Base-by-base conservation (phyloP, 176 grass and related monocot genomes). In the Neostapfia colusana region DNA sequence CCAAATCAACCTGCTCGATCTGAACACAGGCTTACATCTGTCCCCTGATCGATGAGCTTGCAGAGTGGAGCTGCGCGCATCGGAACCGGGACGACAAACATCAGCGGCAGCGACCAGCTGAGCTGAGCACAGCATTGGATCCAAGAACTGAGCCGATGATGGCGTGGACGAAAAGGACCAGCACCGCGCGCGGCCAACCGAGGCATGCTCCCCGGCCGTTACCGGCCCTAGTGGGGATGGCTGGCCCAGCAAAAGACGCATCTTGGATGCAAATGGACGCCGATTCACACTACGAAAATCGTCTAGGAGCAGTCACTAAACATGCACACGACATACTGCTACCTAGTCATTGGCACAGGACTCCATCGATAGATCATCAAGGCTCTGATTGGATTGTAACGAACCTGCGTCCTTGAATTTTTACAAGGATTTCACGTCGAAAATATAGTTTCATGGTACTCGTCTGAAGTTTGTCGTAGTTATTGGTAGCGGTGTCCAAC, bases 151-250 rank as follows among this genome's bases (percentile, higher is more conserved):
- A 2, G 26, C 65, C 28, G 62, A 38, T 51, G 79, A 77, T 39
- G 66, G 65, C 45, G 38, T 1, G 43, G 74, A 35, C 20, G 75
- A 83, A 88, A 84, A 75, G 27, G 86, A 88, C 86, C 67, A n/a
- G 11, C 81, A 73, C 75, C 40, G 36, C 18, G 36, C 18, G 63
- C 15, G 21, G 65, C 65, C 79, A 82, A 87, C 80, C 53, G 25
- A 28, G 69, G 31, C 62, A 65, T 88, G 79, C 58, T 40, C 75
- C 63, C 75, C n/a, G n/a, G n/a, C n/a, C 63, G 10, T 84, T 60
- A 62, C 63, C 28, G n/a, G 9, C 58, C 65, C 48, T 82, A 60
- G 67, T 83, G 76, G 7, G 62, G 77, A 69, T 79, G 84, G 64
- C 71, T 79, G 84, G 64, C 71, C 77, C 63, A 53, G 10, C 26